These are phyloP conservation scores for Linanthus parryae DNA, from an alignment of 148 eudicot species.

Conservation along the genomic window DNA sequence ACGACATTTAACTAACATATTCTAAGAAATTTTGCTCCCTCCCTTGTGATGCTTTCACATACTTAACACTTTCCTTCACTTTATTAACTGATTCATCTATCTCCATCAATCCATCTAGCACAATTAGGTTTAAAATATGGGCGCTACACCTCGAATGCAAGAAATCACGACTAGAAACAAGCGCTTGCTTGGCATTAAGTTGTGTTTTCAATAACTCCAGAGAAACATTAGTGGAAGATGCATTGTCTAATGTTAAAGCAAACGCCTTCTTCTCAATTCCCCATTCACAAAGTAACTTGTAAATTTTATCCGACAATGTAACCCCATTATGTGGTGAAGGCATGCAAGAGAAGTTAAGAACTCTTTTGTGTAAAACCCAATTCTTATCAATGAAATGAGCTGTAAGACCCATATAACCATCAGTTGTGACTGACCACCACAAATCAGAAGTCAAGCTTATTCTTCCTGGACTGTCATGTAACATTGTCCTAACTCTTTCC, in stretches of 20 bases:
- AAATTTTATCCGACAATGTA: not conserved
- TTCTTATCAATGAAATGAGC: too few species aligned
- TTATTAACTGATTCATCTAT: not conserved
- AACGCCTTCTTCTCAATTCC: too few species aligned
- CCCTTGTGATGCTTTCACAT: not conserved
- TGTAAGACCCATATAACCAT: conserved; percentile 1
- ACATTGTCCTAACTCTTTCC: too few species aligned
- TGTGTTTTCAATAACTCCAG: too few species aligned
- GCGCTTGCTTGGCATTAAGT: not conserved
- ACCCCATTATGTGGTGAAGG: not conserved
- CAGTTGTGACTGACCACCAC: not conserved
- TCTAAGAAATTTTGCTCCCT: not conserved
- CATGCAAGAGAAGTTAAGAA: too few species aligned
- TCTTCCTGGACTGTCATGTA: too few species aligned
- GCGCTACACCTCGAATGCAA: not conserved
- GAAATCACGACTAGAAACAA: not conserved
- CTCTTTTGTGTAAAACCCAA: too few species aligned
- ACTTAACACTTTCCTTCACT: not conserved
- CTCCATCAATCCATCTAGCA: too few species aligned
- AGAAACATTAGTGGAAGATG: not conserved
- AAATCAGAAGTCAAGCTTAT: too few species aligned
- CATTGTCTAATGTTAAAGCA: too few species aligned
- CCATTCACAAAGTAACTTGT: too few species aligned
- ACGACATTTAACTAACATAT: not conserved
- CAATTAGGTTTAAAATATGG: not conserved